phyloP scores from a whole-genome alignment of 257 asterid species.

The Jaltomata sinuosa region DNA sequence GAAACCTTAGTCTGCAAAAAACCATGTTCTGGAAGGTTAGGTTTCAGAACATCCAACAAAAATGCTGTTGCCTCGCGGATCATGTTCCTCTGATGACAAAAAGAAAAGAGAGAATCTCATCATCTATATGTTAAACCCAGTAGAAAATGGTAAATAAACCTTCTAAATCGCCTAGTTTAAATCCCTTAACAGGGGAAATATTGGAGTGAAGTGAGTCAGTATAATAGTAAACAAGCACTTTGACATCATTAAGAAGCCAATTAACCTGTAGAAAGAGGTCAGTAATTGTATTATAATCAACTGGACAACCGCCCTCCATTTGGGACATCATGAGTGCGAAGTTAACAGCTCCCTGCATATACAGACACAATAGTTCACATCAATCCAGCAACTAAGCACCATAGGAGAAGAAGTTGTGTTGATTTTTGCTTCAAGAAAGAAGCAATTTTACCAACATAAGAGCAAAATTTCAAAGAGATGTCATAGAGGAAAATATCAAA shows the following conservation, averaged over 20 bases:
- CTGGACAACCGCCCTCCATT: constrained; percentile 99
- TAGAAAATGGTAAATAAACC: neutral
- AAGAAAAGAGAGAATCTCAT: neutral
- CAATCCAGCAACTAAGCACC: neutral
- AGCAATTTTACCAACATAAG: neutral
- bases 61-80: constrained; percentile 99
- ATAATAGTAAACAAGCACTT: neutral
- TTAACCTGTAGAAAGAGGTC: constrained; percentile 97
- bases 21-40: constrained; percentile 95
- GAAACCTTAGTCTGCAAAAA: constrained; percentile 90
- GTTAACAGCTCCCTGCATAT: constrained; percentile 93
- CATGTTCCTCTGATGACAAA: constrained; percentile 68
- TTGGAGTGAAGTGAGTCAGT: neutral
- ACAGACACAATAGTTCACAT: constrained; percentile 4
- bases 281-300: constrained; percentile 94
- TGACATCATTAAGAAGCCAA: neutral
- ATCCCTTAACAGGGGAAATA: neutral
- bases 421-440: constrained; percentile 1
- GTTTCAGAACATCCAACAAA: constrained; percentile 94
- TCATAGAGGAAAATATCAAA: neutral
- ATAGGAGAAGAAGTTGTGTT: neutral
- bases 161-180: neutral
- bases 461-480: neutral
- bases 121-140: neutral
- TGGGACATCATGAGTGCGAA: constrained; percentile 99